These are phyloP conservation scores for Boletus tylopilopsis DNA, from an alignment of 768 basidiomycete genomes.

Conservation along the genomic window DNA sequence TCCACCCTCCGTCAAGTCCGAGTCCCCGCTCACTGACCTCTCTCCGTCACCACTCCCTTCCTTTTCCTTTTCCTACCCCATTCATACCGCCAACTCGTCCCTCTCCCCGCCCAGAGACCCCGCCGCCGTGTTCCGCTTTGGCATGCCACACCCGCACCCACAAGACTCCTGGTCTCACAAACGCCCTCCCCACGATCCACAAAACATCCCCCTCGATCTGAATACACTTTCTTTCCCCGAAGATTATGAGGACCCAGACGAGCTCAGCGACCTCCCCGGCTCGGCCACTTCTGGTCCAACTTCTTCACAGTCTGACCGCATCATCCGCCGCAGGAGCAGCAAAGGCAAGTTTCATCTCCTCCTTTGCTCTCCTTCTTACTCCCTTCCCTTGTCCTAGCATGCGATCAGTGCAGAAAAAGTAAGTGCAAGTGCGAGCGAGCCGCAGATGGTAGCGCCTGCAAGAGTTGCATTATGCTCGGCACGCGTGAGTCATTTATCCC, in stretches of 20 bases:
- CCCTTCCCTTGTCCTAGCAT: constrained; percentile 44
- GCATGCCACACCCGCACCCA: constrained; percentile 18
- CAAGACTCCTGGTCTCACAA: constrained; percentile 25
- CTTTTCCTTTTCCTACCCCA: constrained; percentile 25
- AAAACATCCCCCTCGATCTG: constrained; percentile 22
- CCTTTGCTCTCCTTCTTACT: not conserved
- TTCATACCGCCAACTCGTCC: not conserved
- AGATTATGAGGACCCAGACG: constrained; percentile 60
- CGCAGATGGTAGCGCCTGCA: constrained; percentile 59
- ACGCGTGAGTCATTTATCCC: constrained; percentile 47
- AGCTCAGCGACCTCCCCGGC: constrained; percentile 45
- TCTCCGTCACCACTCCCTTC: constrained; percentile 17
- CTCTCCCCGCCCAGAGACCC: not conserved
- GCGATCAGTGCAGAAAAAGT: constrained; percentile 86
- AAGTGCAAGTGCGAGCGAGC: constrained; percentile 86
- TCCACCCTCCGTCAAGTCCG: constrained; percentile 28
- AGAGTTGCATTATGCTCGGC: constrained; percentile 69
- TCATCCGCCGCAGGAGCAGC: constrained; percentile 68
- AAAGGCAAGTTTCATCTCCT: constrained; percentile 48
- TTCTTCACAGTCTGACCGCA: constrained; percentile 38
- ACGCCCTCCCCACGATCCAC: constrained; percentile 9
- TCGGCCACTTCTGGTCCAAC: constrained; percentile 21
- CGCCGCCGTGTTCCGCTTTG: constrained; percentile 23
- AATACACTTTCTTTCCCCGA: constrained; percentile 47
- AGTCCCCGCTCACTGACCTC: constrained; percentile 21